A percentile compares a stretch with the other conserved stretches of the same genome.
phyloP scores from a whole-genome alignment of 345 rosid genomes.

The Linum tenue region DNA sequence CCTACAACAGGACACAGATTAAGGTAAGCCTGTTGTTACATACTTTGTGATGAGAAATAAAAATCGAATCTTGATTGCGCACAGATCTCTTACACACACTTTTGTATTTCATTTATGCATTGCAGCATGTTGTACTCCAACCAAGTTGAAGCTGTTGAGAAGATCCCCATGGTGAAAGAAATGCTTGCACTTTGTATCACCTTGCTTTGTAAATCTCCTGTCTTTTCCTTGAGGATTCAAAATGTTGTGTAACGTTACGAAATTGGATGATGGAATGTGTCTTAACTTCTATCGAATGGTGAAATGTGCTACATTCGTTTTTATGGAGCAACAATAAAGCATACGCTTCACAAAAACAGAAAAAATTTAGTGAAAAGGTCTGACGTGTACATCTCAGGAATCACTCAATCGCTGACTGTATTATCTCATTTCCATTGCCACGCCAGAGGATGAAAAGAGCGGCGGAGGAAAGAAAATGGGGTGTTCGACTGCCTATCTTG shows the following conservation, averaged over 20 bases:
- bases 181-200: no score
- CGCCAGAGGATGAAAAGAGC: not conserved
- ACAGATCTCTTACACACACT: slow-evolving; percentile 1
- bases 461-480: not conserved
- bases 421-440: not conserved
- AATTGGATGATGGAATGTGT: no score
- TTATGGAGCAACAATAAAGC: no score
- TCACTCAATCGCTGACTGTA: not conserved
- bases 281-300: no score
- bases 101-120: slow-evolving; percentile 4
- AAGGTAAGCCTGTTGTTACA: slow-evolving; percentile 38
- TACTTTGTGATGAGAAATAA: not conserved
- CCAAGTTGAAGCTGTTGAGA: slow-evolving; percentile 18
- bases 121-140: slow-evolving; percentile 52
- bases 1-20: slow-evolving; percentile 76
- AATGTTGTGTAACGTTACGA: no score
- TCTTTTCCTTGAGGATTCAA: no score
- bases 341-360: not conserved
- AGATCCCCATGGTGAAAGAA: no score
- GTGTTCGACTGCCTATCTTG: not conserved
- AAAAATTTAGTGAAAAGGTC: not conserved
- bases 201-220: no score
- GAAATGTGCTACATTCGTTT: no score
- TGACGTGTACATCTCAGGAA: not conserved
- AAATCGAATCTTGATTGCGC: not conserved